These are phyloP conservation scores for Sutorius australiensis DNA, from an alignment of 768 basidiomycete species.

Conservation along the genomic window DNA sequence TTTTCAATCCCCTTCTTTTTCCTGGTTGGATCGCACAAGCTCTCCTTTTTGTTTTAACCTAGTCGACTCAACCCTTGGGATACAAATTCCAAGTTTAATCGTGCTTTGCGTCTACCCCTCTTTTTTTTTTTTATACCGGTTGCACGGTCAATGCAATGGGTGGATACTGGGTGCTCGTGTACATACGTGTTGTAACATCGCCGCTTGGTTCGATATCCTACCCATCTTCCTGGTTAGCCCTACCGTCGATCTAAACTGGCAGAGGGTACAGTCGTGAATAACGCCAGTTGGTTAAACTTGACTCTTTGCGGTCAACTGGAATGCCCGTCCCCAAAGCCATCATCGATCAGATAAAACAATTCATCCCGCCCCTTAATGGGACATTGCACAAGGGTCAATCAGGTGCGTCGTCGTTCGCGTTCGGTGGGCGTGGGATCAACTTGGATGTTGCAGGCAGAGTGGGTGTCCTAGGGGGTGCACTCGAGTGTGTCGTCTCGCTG, in stretches of 20 bases:
- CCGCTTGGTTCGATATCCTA: slow-evolving; percentile 16
- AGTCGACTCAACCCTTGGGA: slow-evolving; percentile 14
- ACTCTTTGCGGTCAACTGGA: not conserved
- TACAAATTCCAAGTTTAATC: slow-evolving; percentile 27
- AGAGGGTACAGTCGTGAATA: no score
- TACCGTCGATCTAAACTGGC: no score
- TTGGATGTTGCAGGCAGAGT: slow-evolving; percentile 61
- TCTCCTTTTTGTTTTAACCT: slow-evolving; percentile 1
- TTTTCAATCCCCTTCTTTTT: not conserved
- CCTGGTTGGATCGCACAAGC: slow-evolving; percentile 15
- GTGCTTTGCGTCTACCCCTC: slow-evolving; percentile 13
- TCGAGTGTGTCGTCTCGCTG: slow-evolving; percentile 62
- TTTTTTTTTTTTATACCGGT: not conserved
- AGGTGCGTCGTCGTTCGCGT: slow-evolving; percentile 41
- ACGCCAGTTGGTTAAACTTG: no score
- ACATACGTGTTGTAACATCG: slow-evolving; percentile 27
- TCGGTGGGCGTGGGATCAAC: not conserved
- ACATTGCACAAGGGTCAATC: slow-evolving; percentile 95
- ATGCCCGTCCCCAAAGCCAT: slow-evolving; percentile 65
- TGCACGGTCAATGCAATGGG: not conserved
- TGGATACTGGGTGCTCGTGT: slow-evolving; percentile 17
- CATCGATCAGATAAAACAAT: slow-evolving; percentile 67
- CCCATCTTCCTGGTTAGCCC: not conserved
- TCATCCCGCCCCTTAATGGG: slow-evolving; percentile 89
- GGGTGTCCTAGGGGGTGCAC: slow-evolving; percentile 89